phyloP scores from a whole-genome alignment of 2,329 filamentous ascomycete genomes.

The Didymella sp. region DNA sequence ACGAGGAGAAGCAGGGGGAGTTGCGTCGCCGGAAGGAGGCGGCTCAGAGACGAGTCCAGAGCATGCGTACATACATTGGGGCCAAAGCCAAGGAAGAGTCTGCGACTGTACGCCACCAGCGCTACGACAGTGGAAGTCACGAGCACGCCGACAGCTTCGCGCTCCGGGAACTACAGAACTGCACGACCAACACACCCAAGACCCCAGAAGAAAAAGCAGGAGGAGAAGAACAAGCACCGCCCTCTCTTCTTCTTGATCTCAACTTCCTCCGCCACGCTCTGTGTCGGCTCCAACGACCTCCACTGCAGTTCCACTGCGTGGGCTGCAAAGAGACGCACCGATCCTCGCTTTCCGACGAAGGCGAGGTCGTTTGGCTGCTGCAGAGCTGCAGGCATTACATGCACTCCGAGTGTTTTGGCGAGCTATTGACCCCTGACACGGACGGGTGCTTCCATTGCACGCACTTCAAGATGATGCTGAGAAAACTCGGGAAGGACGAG shows the following conservation, averaged over 20 bases:
- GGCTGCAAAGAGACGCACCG: constrained; percentile 1
- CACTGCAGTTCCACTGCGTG: not conserved
- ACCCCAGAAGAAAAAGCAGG: not conserved
- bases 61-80: not conserved
- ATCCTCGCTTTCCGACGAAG: not conserved
- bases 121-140: constrained; percentile 4
- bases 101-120: not conserved
- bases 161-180: not conserved
- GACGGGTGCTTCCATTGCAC: not conserved
- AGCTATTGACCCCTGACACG: not conserved
- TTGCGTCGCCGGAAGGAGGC: not conserved
- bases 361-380: not conserved
- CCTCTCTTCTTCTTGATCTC: not conserved
- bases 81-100: not conserved
- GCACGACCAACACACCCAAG: not conserved
- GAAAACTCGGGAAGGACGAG: not conserved
- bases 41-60: not conserved
- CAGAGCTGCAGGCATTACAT: constrained; percentile 3
- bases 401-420: not conserved
- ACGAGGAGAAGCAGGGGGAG: not conserved
- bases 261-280: not conserved
- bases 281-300: not conserved
- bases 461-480: not conserved
- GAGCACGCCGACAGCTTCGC: not conserved
- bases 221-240: not conserved